phyloP scores from a whole-genome alignment of 306 rosid species.

The Abrus precatorius region DNA sequence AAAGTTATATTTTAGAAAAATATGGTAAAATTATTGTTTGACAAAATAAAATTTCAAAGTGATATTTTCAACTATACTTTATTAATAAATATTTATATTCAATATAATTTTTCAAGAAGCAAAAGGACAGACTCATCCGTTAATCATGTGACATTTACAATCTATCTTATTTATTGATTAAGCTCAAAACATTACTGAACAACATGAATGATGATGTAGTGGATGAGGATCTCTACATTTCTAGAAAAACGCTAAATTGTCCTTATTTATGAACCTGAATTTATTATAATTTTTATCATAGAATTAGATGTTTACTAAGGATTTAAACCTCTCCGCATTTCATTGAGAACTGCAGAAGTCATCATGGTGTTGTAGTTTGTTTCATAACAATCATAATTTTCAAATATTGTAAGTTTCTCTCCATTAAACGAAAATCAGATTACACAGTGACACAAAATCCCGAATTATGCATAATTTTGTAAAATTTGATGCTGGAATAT shows the following conservation, averaged over 20 bases:
- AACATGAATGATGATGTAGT: not conserved
- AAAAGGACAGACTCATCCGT: not conserved
- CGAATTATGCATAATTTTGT: constrained; percentile 5
- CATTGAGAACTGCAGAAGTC: not conserved
- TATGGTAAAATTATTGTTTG: no score
- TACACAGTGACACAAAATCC: not conserved
- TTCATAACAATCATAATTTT: not conserved
- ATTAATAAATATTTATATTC: not conserved
- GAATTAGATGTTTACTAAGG: not conserved
- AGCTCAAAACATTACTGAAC: not conserved
- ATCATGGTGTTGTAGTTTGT: not conserved
- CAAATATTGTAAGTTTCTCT: not conserved
- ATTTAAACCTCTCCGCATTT: not conserved
- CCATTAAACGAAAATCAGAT: not conserved
- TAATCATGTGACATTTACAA: not conserved
- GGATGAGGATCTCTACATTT: not conserved
- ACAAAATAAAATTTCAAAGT: not conserved
- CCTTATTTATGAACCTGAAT: not conserved
- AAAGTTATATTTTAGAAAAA: no score
- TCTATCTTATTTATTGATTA: not conserved
- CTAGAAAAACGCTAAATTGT: not conserved
- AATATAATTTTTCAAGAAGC: no score
- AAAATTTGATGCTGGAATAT: constrained; percentile 31
- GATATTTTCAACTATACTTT: not conserved
- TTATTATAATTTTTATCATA: not conserved